Evolutionary conservation across 1,284 basidiomycete species (phyloP), one percentile per base, ranked within the genome.

Genomic region (Sporisorium iseilematis-ciliati): DNA sequence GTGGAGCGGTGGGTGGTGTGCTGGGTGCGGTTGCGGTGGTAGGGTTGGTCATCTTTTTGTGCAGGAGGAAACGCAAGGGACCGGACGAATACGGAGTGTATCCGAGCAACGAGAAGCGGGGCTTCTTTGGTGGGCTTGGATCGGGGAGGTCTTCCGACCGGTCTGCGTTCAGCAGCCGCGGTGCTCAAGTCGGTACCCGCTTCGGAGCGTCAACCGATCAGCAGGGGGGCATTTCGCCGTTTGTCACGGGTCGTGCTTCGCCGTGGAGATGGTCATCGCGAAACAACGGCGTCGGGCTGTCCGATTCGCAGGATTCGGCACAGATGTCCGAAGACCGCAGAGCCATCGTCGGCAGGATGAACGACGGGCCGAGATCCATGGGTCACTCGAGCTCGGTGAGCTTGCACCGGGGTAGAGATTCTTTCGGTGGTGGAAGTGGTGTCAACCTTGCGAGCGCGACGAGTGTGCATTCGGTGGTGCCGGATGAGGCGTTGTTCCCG

Each of bases 401-500:
- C 51, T 43, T 72, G 46, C 64, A 74, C 21, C 50, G 67, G 23
- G 61, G 69, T 12, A 41, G 56, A 26, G 65, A 73, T n/a, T 75
- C 73, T 23, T 35, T 70, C 25, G 60, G 67, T 18, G 72, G 57
- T n/a, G 16, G 26, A 4, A 51, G 18, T 16, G 41, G 45, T 12
- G 21, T 55, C 20, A 60, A 50, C 38, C 29, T 43, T 11, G 74
- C 65, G 5, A 55, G 54, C 5, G 65, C 61, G 5, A 55, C 57
- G 3, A 69, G 65, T 29, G 69, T 76, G 14, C 71, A 76, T 53
- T 68, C 69, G 26, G 57, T 73, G 6, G 74, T 76, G 25, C 74
- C 74, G 6, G 74, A 76, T 33, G 70, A 73, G 18, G 74, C 74
- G 20, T 57, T 76, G 18, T 76, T 76, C 54, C 74, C 74, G 33